Evolutionary conservation across 1,139 yeast species (phyloP), one percentile per base, ranked within the genome.

Genomic region (Entelexis sorbosivorans): DNA sequence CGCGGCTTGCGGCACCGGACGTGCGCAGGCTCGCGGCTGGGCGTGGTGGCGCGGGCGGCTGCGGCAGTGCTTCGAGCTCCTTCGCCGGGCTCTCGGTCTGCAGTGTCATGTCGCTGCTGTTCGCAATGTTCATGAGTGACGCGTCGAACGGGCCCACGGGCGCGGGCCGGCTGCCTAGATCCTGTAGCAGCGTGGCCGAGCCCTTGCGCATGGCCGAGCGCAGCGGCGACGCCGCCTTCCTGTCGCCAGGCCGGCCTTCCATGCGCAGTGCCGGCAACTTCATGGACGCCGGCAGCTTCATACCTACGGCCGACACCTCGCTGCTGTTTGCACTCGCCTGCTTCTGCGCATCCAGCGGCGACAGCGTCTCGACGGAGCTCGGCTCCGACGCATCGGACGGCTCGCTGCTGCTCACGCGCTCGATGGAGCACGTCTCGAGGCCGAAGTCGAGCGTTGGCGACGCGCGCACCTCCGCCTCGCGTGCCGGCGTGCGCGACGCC

Each of bases 151-250:
- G 22, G 6, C 33, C 43, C 20, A 8, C 8, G n/a, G 43, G 22
- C 17, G 20, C 22, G 22, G 33, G 4, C 13, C 40, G 20, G 32
- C 20, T n/a, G 19, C 42, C n/a, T 32, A 24, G 32, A 9, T 38
- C 31, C 8, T n/a, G 42, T 14, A 24, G 42, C 20, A 38, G 17
- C 24, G 19, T 14, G 1, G 19, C 32, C 8, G 42, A 38, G 9
- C 42, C 42, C 42, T 40, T 40, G 31, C 34, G 44, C 44, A 40
- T n/a, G 5, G 34, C 44, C 34, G 44, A 40, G 24, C 28, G 28
- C 16, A 40, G 17, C 16, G 44, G 44, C 31, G 13, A 11, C 8
- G 14, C 11, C n/a, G 34, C 4, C 26, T 22, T 40, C 17, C 5
- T 9, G 5, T 14, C 20, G 7, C 26, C 42, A 8, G 14, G 19